phyloP scores from a whole-genome alignment of 768 basidiomycete species.

The Suillus americanus region DNA sequence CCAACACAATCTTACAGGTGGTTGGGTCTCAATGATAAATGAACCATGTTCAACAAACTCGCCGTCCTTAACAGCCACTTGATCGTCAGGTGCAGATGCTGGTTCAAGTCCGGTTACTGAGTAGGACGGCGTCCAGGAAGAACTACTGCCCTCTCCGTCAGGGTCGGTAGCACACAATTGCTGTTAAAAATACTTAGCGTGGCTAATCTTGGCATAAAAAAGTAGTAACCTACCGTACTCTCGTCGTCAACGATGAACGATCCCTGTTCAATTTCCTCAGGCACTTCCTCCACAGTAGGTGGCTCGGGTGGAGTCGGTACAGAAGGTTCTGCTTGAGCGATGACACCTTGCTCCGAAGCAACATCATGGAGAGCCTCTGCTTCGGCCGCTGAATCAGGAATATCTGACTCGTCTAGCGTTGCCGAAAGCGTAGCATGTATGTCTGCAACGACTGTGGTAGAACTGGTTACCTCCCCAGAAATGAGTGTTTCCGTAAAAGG shows the following conservation, averaged over 20 bases:
- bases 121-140: constrained; percentile 36
- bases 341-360: background rate
- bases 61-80: constrained; percentile 3
- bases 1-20: background rate
- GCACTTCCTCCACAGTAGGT: background rate
- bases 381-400: background rate
- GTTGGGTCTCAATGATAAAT: constrained; percentile 6
- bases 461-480: background rate
- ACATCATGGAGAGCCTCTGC: background rate
- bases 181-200: background rate
- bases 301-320: background rate
- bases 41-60: constrained; percentile 17
- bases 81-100: background rate
- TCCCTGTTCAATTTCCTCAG: constrained; percentile 12
- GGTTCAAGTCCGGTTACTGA: constrained; percentile 25
- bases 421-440: background rate
- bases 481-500: background rate
- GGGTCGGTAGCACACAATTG: background rate
- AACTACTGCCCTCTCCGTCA: constrained; percentile 18
- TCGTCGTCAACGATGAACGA: constrained; percentile 9
- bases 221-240: constrained; percentile 4
- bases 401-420: background rate
- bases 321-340: background rate
- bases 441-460: background rate
- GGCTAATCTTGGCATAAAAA: background rate